Evolutionary conservation across 768 basidiomycete species (phyloP).

Genomic region (Tricholoma hemisulphureum): DNA sequence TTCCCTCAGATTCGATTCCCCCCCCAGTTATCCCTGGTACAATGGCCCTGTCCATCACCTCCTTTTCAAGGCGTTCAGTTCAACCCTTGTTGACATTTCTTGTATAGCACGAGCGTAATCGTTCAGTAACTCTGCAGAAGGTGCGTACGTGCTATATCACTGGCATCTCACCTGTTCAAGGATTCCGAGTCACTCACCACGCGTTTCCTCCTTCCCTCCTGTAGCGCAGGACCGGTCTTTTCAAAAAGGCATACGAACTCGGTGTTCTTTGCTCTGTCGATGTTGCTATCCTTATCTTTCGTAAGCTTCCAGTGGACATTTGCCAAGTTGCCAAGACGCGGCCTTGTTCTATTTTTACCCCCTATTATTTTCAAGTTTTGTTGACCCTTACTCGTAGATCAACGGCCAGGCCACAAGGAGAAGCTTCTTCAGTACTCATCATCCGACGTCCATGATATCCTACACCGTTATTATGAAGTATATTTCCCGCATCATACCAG

Average conservation of each 20-base stretch:
- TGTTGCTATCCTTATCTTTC: not conserved
- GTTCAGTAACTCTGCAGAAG: not conserved
- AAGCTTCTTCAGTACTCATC: not conserved
- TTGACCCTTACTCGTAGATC: not conserved
- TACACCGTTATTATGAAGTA: not conserved
- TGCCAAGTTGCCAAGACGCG: not conserved
- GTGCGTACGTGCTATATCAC: not conserved
- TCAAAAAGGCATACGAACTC: slow-evolving; percentile 1
- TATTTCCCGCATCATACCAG: not conserved
- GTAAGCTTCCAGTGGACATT: not conserved
- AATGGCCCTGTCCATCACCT: not conserved
- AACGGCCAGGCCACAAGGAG: not conserved
- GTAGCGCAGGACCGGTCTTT: not conserved
- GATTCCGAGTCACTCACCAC: not conserved
- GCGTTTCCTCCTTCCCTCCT: not conserved
- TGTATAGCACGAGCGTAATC: not conserved
- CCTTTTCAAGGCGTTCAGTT: not conserved
- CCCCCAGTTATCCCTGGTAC: not conserved
- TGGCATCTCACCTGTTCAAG: not conserved
- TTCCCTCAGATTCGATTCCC: not conserved
- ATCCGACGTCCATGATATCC: not conserved
- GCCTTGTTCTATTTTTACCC: not conserved
- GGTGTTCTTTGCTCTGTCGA: not conserved
- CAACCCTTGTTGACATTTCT: not conserved
- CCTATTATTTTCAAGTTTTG: not conserved